These are phyloP conservation scores for Acer saccharum DNA, from an alignment of 345 rosid genomes.

Conservation along the genomic window DNA sequence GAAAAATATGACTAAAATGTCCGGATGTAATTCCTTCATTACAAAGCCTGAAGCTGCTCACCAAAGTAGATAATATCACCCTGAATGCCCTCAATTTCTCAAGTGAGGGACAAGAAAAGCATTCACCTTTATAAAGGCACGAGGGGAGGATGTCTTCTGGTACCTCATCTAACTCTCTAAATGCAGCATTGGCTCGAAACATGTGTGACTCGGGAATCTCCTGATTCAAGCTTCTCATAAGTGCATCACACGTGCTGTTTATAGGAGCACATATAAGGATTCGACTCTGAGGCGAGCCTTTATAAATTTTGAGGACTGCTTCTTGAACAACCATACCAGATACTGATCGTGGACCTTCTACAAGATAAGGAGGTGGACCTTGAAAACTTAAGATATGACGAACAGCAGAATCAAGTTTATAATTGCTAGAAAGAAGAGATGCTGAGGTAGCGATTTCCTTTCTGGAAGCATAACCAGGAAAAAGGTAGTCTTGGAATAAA, in stretches of 20 bases:
- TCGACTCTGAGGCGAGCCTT: conserved; percentile 1
- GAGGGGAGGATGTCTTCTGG: conserved; percentile 34
- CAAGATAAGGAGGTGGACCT: conserved; percentile 35
- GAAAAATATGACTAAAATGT: conserved; percentile 38
- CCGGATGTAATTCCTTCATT: conserved; percentile 29
- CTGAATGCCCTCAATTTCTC: conserved; percentile 17
- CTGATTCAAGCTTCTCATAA: conserved; percentile 34
- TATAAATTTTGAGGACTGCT: conserved; percentile 31
- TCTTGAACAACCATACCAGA: conserved; percentile 29
- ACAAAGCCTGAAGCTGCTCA: conserved; percentile 32
- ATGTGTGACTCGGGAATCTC: conserved; percentile 23
- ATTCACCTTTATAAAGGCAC: conserved; percentile 23
- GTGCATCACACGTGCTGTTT: conserved; percentile 38
- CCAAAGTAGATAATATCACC: conserved; percentile 37
- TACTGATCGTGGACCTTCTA: conserved; percentile 36
- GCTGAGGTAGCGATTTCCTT: background rate
- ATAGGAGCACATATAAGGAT: conserved; percentile 38
- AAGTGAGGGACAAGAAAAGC: conserved; percentile 35
- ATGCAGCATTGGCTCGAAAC: conserved; percentile 48
- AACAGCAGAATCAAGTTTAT: conserved; percentile 23
- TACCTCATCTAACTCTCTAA: conserved; percentile 35
- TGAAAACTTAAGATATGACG: conserved; percentile 18
- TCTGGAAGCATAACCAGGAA: conserved; percentile 18
- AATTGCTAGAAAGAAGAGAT: background rate
- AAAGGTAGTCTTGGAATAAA: conserved; percentile 26